Conservation (phyloP, 192 early-diverging fungal species). For the Coemansia sp. region DNA sequence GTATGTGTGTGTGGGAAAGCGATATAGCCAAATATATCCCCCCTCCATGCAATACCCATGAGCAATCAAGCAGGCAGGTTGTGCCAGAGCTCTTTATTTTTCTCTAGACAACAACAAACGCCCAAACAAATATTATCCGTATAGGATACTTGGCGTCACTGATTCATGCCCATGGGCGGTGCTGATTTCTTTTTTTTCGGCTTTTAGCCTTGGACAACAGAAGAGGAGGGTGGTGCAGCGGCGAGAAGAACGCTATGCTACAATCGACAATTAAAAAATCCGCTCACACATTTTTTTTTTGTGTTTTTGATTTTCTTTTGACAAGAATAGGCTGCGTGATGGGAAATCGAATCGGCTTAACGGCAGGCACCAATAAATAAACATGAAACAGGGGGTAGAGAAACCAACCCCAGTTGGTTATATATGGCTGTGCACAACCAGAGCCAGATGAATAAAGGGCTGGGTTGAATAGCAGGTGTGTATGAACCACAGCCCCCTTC, state of each 20-base stretch:
- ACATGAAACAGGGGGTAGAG: constrained; percentile 1
- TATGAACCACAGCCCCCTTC: too few relatives aligned
- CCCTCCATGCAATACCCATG: too few relatives aligned
- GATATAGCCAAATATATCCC: not conserved
- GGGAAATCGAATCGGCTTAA: constrained; percentile 1
- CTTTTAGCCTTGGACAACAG: too few relatives aligned
- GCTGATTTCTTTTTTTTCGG: not conserved
- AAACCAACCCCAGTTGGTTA: not conserved
- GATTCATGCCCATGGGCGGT: not conserved
- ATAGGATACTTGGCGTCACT: constrained; percentile 3
- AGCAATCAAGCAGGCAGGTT: not conserved
- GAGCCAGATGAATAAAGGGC: not conserved
- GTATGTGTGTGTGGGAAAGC: not conserved
- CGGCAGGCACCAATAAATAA: not conserved
- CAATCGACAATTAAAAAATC: not conserved
- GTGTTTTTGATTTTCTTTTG: too few relatives aligned
- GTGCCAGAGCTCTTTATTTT: too few relatives aligned
- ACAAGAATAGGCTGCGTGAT: not conserved
- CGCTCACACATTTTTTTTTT: constrained; percentile 4
- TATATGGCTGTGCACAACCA: not conserved
- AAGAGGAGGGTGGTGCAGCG: too few relatives aligned
- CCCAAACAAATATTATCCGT: constrained; percentile 8
- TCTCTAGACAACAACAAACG: not conserved
- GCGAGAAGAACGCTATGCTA: too few relatives aligned
- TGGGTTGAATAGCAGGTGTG: not conserved